A percentile compares a stretch with the other conserved stretches of the same genome.
Evolutionary conservation across 2,329 filamentous ascomycete genomes (phyloP).

Genomic region (Colletotrichum limetticola): DNA sequence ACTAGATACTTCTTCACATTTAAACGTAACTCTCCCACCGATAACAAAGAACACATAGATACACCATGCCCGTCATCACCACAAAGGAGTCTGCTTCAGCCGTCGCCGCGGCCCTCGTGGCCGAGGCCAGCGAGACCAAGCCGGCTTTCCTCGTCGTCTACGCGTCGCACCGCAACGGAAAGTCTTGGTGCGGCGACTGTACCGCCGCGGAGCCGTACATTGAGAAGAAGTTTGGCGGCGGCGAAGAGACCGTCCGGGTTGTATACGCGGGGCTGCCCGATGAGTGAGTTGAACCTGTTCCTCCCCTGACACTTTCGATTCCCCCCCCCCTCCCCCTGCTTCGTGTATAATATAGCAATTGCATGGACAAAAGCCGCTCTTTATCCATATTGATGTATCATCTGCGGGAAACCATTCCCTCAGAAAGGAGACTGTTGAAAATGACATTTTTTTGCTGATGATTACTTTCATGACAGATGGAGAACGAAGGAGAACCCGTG

Average conservation of each 20-base stretch:
- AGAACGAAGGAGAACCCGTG: slow-evolving; percentile 32
- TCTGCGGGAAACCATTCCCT: not conserved
- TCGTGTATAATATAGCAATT: no score
- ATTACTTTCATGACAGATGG: slow-evolving; percentile 2
- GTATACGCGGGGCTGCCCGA: slow-evolving; percentile 31
- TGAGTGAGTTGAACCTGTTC: slow-evolving; percentile 14
- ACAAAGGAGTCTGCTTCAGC: slow-evolving; percentile 25
- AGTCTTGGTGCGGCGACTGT: slow-evolving; percentile 30
- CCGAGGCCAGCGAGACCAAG: slow-evolving; percentile 29
- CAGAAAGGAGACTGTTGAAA: not conserved
- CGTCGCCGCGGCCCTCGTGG: slow-evolving; percentile 24
- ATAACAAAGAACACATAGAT: not conserved
- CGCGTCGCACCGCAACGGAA: slow-evolving; percentile 30
- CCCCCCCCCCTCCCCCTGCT: not conserved
- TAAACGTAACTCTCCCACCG: not conserved
- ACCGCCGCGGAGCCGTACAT: slow-evolving; percentile 33
- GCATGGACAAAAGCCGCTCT: no score
- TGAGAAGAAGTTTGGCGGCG: slow-evolving; percentile 30
- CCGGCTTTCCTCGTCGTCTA: slow-evolving; percentile 33
- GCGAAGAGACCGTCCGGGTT: slow-evolving; percentile 22
- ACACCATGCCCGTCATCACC: slow-evolving; percentile 27
- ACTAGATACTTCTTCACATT: not conserved
- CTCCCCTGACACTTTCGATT: no score
- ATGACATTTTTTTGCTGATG: not conserved
- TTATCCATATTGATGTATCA: not conserved